Percentiles rank a stretch among this genome's conserved stretches.
These are phyloP conservation scores for Tuber borchii DNA, from an alignment of 495 filamentous ascomycete species.

Conservation along the genomic window DNA sequence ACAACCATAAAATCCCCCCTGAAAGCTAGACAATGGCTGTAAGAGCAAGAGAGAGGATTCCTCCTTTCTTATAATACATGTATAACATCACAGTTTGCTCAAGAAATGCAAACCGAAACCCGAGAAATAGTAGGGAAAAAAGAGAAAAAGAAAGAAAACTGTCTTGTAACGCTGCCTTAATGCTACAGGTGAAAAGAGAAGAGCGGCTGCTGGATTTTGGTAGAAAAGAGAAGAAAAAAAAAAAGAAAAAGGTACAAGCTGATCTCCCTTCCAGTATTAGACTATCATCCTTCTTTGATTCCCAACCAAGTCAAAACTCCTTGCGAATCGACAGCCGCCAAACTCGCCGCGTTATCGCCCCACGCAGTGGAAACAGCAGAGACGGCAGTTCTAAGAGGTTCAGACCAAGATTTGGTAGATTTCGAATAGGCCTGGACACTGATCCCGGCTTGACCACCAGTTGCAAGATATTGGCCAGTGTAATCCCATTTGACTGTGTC, in stretches of 20 bases:
- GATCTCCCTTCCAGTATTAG: constrained; percentile 8
- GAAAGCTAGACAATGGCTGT: not conserved
- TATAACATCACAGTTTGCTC: not conserved
- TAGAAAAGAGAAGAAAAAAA: not conserved
- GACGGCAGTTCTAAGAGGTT: constrained; percentile 69
- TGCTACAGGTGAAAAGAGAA: not conserved
- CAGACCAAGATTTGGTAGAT: constrained; percentile 75
- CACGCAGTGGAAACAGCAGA: constrained; percentile 67
- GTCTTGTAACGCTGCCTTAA: not conserved
- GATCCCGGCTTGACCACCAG: constrained; percentile 70
- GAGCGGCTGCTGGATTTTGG: not conserved
- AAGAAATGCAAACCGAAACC: not conserved
- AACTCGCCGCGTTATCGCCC: constrained; percentile 64
- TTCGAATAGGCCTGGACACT: constrained; percentile 85
- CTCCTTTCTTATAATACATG: not conserved
- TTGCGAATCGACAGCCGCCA: constrained; percentile 66
- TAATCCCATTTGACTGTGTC: constrained; percentile 80
- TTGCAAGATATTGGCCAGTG: constrained; percentile 85
- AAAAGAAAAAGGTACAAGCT: not conserved
- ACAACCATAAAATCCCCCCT: not conserved
- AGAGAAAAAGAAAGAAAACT: not conserved
- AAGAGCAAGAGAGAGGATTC: not conserved
- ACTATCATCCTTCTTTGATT: constrained; percentile 41
- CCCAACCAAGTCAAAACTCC: constrained; percentile 65
- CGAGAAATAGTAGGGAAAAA: not conserved